These are phyloP conservation scores for Strobilomyces confusus DNA, from an alignment of 768 basidiomycete genomes.

Conservation along the genomic window DNA sequence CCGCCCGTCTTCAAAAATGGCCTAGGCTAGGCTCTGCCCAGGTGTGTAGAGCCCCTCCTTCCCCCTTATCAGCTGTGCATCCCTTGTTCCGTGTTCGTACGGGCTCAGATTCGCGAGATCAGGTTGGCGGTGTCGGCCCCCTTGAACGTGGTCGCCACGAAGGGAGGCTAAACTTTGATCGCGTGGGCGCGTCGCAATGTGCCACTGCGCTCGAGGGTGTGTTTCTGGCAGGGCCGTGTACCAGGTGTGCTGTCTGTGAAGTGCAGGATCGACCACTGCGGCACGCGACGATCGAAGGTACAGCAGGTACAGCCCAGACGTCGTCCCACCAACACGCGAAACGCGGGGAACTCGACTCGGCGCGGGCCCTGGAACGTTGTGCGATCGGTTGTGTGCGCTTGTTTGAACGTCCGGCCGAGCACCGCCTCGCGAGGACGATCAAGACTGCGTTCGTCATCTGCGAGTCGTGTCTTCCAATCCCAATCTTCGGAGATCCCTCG, in stretches of 20 bases:
- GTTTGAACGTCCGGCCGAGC: not conserved
- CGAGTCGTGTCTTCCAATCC: too few relatives aligned
- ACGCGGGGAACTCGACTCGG: too few relatives aligned
- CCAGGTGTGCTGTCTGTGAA: too few relatives aligned
- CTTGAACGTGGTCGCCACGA: conserved; percentile 8
- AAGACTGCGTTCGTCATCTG: not conserved
- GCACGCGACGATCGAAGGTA: too few relatives aligned
- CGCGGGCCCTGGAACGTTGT: too few relatives aligned
- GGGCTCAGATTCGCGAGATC: not conserved
- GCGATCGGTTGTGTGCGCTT: not conserved
- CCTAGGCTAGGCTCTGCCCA: not conserved
- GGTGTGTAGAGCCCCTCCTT: not conserved
- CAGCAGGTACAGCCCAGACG: too few relatives aligned
- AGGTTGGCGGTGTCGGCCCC: not conserved
- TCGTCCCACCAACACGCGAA: too few relatives aligned
- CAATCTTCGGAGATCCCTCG: not conserved
- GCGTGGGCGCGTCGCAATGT: too few relatives aligned
- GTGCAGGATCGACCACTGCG: too few relatives aligned
- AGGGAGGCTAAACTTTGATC: not conserved
- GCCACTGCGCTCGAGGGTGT: too few relatives aligned
- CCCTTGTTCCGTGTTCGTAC: not conserved
- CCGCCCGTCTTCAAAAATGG: not conserved
- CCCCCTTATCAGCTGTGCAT: not conserved
- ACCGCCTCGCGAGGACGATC: not conserved
- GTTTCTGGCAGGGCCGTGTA: too few relatives aligned